Conservation (phyloP, 2,329 filamentous ascomycete species). For the Xylariaceae sp. region DNA sequence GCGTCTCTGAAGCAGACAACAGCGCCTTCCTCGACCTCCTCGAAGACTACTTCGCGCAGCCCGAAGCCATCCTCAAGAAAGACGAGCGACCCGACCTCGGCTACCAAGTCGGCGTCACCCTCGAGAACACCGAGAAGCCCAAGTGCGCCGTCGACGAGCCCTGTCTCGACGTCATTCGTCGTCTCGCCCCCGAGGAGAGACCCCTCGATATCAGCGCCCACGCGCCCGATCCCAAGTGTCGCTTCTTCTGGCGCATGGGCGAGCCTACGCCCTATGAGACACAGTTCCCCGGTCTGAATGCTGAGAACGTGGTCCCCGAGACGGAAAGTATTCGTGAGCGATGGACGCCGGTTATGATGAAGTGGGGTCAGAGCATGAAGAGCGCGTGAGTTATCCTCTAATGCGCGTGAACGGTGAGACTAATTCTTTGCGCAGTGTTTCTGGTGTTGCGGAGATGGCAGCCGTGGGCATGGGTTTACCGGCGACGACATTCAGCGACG, state of each 20-base stretch:
- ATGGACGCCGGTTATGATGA: conserved; percentile 51
- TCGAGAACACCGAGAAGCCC: conserved; percentile 59
- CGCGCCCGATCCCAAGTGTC: conserved; percentile 55
- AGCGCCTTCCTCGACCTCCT: conserved; percentile 54
- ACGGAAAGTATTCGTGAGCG: conserved; percentile 43
- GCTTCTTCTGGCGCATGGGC: conserved; percentile 59
- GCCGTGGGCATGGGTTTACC: conserved; percentile 52
- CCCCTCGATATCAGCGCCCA: conserved; percentile 54
- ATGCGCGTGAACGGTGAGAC: neutral
- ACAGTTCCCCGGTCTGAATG: conserved; percentile 51
- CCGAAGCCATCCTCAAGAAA: conserved; percentile 38
- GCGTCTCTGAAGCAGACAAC: conserved; percentile 52
- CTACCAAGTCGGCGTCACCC: conserved; percentile 58
- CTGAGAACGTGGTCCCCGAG: conserved; percentile 50
- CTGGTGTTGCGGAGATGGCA: conserved; percentile 54
- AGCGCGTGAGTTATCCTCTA: conserved; percentile 42
- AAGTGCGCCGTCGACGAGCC: conserved; percentile 59
- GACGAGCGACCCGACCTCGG: conserved; percentile 55
- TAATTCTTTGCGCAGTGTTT: conserved; percentile 33
- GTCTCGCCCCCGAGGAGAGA: conserved; percentile 49
- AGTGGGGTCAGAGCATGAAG: conserved; percentile 57
- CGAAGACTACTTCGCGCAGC: conserved; percentile 61
- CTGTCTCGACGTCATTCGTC: conserved; percentile 51
- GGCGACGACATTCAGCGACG: conserved; percentile 47
- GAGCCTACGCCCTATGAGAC: conserved; percentile 50